A percentile compares a stretch with the other conserved stretches of the same genome.
Conservation (phyloP, 2,329 filamentous ascomycete species). For the Alternaria conjuncta region DNA sequence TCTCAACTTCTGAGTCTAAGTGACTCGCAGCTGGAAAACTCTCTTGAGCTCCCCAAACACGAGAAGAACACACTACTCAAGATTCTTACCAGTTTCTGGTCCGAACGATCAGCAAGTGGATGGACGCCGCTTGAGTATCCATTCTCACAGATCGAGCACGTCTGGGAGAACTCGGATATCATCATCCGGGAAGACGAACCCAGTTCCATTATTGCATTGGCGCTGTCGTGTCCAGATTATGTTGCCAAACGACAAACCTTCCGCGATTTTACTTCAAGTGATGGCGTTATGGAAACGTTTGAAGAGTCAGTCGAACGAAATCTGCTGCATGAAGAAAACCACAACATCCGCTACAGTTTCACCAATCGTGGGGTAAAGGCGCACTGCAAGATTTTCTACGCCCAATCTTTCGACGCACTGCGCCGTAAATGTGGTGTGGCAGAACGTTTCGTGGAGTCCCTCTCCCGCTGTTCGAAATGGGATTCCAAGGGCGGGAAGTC, state of each 20-base stretch:
- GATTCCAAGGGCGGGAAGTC: conserved; percentile 98
- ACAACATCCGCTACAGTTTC: conserved; percentile 95
- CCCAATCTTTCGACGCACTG: conserved; percentile 95
- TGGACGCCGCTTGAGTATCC: conserved; percentile 95
- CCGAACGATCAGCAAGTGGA: conserved; percentile 92
- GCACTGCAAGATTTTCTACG: conserved; percentile 98
- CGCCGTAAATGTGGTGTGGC: conserved; percentile 90
- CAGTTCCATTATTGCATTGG: conserved; percentile 93
- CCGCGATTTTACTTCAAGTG: conserved; percentile 48
- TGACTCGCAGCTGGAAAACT: conserved; percentile 63
- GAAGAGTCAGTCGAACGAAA: conserved; percentile 85
- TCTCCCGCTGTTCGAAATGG: conserved; percentile 96
- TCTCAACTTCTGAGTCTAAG: conserved; percentile 59
- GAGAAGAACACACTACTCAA: conserved; percentile 94
- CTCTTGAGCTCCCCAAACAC: conserved; percentile 84
- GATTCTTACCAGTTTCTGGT: conserved; percentile 97
- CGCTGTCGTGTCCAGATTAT: conserved; percentile 87
- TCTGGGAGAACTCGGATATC: conserved; percentile 95
- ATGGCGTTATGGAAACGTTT: conserved; percentile 30
- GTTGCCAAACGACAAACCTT: conserved; percentile 76
- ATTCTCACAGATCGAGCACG: conserved; percentile 80
- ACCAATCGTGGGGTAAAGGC: conserved; percentile 91
- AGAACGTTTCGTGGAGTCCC: conserved; percentile 91
- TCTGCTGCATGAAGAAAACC: conserved; percentile 82
- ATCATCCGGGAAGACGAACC: conserved; percentile 98